Evolutionary conservation across 768 basidiomycete genomes (phyloP), one percentile per base, ranked within the genome.

Genomic region (Rubroboletus pulcherrimus): DNA sequence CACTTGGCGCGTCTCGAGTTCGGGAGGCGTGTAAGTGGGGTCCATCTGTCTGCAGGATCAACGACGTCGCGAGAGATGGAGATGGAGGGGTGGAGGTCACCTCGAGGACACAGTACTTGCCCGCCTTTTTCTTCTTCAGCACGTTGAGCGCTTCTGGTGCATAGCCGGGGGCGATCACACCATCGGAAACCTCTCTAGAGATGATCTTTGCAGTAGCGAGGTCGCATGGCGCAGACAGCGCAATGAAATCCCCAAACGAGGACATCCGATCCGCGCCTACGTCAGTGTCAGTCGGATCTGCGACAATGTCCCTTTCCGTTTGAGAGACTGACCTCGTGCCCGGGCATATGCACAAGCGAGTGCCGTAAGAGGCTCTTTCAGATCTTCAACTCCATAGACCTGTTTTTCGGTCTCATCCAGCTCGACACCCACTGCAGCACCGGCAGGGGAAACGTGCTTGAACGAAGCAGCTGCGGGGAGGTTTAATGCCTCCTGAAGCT

Each of bases 381-480:
- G 78, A 64, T 98, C 97, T 37, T 98, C 94, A 0, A 97, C 95
- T 3, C 93, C 96, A 60, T 98, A 98, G 1, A 98, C 95, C 63
- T 89, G 86, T 67, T 94, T 92, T 74, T 98, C 95, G 0, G 78
- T 81, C 30, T 90, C 87, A 62, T 85, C 80, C 42, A 99, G 80
- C 66, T 83, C 83, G 53, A 97, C 70, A 24, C 94, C 96, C 12
- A 98, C 91, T 29, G 95, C 97, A 7, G 91, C 94, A 49, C 97
- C 97, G 2, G 97, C 97, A 11, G 97, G 97, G 17, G 96, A 98
- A 56, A 99, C 97, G 67, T 99, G 97, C 76, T 99, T 99, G 86
- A 98, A 99, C 1, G 95, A 98, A 0, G 97, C 96, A 12, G 97
- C 96, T 14, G 97, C 97, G 17, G 97, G 95, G 44, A 98, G 84